Base-by-base conservation (phyloP, 768 basidiomycete genomes). In the Pholiota conissans region DNA sequence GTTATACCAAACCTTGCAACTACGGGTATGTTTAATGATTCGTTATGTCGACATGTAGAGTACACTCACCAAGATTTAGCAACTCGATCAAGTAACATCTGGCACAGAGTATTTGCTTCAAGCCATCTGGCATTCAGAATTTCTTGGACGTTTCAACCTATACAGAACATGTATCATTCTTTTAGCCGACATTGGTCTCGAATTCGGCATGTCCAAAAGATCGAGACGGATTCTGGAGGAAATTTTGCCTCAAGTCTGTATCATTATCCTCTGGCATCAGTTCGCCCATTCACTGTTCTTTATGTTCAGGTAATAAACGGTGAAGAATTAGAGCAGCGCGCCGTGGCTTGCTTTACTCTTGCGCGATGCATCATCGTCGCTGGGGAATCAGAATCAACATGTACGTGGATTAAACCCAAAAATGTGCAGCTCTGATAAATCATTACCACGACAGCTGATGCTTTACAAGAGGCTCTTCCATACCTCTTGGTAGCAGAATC, bases 101-200 rank as follows among this genome's bases (percentile, higher is more conserved):
- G 76, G 83, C 1, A 79, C 91, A 16, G 85, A 91, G 27, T 81
- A 83, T 39, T 74, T 94, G 24, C 73, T 95, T 26, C 84, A 79
- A 56, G 83, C 87, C 1, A 69, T 93, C 34, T 93, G 91, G 90
- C 79, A 89, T 57, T 84, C 91, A 0, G 91, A 94, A 69, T 91
- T 90, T 66, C 82, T 90, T 53, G 83, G 84, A 52, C 82, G 86
- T 55, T 82, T 85, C 64, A 77, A 79, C 14, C 68, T 85, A 22
- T 90, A 93, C 65, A 79, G 92, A 55, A 82, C 84, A 3, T 86
- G 83, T 0, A 78, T 89, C 29, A 79, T 89, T 58, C 68, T 93
- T 29, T 79, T 94, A 18, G 92, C 93, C 1, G 93, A 95, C 64
- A 72, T 91, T 59, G 84, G 85, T 7, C 72, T 93, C 18, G 90